Evolutionary conservation across 495 filamentous ascomycete genomes (phyloP).

Genomic region (Glarea lozoyensis): DNA sequence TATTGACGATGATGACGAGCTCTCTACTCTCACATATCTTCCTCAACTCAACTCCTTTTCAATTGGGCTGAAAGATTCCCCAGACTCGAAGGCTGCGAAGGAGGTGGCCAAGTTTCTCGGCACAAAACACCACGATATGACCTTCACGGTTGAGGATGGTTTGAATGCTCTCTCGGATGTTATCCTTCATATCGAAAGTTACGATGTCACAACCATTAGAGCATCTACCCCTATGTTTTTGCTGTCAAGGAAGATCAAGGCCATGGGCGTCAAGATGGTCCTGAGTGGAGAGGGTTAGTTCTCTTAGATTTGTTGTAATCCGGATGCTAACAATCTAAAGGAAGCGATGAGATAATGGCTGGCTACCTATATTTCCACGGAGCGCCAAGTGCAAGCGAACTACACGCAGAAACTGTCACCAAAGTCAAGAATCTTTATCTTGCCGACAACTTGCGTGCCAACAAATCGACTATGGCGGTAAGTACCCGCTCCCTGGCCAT

Average conservation of each 20-base stretch:
- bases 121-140: conserved; percentile 95
- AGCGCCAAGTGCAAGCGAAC: conserved; percentile 79
- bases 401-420: conserved; percentile 87
- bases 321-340: too few relatives aligned
- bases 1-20: conserved; percentile 82
- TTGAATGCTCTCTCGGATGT: conserved; percentile 94
- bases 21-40: conserved; percentile 84
- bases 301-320: too few relatives aligned
- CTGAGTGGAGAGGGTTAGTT: conserved; percentile 94
- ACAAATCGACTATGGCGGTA: conserved; percentile 99
- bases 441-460: conserved; percentile 90
- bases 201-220: conserved; percentile 96
- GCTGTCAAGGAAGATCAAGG: conserved; percentile 96
- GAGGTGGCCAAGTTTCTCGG: conserved; percentile 93
- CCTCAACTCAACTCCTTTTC: conserved; percentile 97
- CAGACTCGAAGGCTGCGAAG: conserved; percentile 79
- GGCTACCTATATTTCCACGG: conserved; percentile 98
- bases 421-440: conserved; percentile 93
- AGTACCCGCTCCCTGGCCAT: too few relatives aligned
- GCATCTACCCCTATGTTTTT: conserved; percentile 99
- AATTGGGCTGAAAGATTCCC: conserved; percentile 84
- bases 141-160: conserved; percentile 94
- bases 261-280: conserved; percentile 98
- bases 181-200: conserved; percentile 95
- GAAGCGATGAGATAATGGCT: conserved; percentile 94